These are phyloP conservation scores for Coniochaeta sp. DNA, from an alignment of 2,329 filamentous ascomycete genomes.

Conservation along the genomic window DNA sequence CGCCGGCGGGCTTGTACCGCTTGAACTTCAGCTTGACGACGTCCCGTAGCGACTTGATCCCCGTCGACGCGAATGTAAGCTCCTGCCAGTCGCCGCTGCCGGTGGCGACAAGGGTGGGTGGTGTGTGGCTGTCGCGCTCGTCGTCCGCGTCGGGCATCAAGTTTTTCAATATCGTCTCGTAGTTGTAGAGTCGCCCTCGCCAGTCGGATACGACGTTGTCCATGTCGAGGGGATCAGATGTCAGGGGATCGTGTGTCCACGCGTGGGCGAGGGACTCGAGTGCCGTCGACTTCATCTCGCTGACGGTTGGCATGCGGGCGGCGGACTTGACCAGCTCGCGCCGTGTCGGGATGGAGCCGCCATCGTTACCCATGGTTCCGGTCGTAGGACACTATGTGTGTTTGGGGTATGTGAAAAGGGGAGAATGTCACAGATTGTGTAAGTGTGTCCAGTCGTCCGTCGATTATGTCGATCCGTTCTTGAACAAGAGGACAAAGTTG, in stretches of 20 bases:
- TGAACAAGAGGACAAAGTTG: too few species aligned
- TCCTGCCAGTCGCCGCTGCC: slow-evolving; percentile 17
- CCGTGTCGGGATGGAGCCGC: slow-evolving; percentile 90
- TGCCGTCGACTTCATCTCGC: slow-evolving; percentile 82
- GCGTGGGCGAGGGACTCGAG: slow-evolving; percentile 78
- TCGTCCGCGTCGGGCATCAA: slow-evolving; percentile 53
- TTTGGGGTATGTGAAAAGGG: not conserved
- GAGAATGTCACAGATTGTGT: too few species aligned
- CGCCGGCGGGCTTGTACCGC: slow-evolving; percentile 17
- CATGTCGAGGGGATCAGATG: slow-evolving; percentile 61
- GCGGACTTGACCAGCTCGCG: slow-evolving; percentile 94
- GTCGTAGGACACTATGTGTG: not conserved
- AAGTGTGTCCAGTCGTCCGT: too few species aligned
- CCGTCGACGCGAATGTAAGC: slow-evolving; percentile 36
- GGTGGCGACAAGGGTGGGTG: slow-evolving; percentile 8
- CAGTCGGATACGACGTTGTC: slow-evolving; percentile 78
- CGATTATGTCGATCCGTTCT: too few species aligned
- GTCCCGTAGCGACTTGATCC: slow-evolving; percentile 77
- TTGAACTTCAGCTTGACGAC: slow-evolving; percentile 81
- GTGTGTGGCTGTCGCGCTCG: slow-evolving; percentile 27
- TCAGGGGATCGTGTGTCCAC: slow-evolving; percentile 86
- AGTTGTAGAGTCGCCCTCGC: slow-evolving; percentile 84
- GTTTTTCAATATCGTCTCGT: slow-evolving; percentile 72
- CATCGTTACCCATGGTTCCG: slow-evolving; percentile 83
- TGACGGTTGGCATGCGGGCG: slow-evolving; percentile 71